A percentile compares a stretch with the other conserved stretches of the same genome.
phyloP scores from a whole-genome alignment of 768 basidiomycete genomes.

The Phaffia australis region DNA sequence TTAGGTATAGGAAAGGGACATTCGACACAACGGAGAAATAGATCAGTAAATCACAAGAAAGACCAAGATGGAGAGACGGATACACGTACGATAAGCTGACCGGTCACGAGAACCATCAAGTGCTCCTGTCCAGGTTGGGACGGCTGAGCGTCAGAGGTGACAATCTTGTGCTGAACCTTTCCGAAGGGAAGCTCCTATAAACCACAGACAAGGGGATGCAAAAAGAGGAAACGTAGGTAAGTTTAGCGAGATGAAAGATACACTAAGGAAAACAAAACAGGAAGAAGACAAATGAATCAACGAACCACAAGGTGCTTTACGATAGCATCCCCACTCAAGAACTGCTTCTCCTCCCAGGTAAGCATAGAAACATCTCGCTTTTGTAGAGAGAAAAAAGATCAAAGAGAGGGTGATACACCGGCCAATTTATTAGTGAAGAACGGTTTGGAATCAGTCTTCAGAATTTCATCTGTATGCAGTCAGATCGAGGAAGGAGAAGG shows the following conservation, averaged over 20 bases:
- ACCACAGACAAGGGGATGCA: not conserved
- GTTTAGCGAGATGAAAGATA: not conserved
- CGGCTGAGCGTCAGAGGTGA: conserved; percentile 80
- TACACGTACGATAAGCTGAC: conserved; percentile 55
- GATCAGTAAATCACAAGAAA: not conserved
- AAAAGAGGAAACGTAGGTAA: not conserved
- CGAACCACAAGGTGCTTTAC: conserved; percentile 25
- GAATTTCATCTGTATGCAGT: not conserved
- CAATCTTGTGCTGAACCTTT: conserved; percentile 66
- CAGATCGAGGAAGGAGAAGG: not conserved
- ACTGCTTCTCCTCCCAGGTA: conserved; percentile 27
- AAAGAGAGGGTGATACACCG: not conserved
- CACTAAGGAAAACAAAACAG: no score
- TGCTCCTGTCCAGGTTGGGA: conserved; percentile 47
- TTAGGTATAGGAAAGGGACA: not conserved
- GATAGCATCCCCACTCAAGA: conserved; percentile 19
- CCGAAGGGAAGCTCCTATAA: conserved; percentile 65
- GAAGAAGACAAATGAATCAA: not conserved
- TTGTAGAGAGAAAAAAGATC: not conserved
- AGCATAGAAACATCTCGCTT: conserved; percentile 25
- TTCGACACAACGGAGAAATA: not conserved
- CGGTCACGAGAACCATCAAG: conserved; percentile 78
- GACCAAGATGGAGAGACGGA: not conserved
- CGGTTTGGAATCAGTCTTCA: not conserved
- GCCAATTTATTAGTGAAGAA: not conserved